Conservation (phyloP, 2,329 filamentous ascomycete genomes). For the Periconia macrospinosa region DNA sequence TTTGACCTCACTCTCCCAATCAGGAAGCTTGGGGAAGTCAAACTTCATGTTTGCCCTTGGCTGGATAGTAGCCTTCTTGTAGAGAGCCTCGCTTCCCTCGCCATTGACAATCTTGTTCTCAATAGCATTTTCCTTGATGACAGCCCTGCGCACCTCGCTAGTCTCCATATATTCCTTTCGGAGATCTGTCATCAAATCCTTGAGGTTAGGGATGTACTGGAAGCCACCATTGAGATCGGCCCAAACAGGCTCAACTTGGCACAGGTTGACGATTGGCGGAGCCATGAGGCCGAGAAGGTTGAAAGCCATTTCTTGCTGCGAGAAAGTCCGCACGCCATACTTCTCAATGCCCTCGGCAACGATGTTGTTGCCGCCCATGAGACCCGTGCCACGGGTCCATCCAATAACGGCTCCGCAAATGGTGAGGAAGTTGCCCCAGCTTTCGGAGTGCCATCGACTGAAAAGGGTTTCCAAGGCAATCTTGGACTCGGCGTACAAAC, state of each 20-base stretch:
- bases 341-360: constrained; percentile 96
- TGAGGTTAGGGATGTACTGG: constrained; percentile 95
- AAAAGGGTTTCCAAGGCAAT: constrained; percentile 95
- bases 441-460: constrained; percentile 97
- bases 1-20: constrained; percentile 89
- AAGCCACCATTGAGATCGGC: constrained; percentile 97
- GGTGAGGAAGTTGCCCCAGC: constrained; percentile 95
- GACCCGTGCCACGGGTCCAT: constrained; percentile 96
- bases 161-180: constrained; percentile 95
- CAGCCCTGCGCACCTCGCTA: constrained; percentile 88
- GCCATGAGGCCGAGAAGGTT: constrained; percentile 97
- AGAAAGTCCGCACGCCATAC: constrained; percentile 96
- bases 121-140: constrained; percentile 92
- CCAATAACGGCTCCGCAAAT: constrained; percentile 98
- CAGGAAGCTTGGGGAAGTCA: constrained; percentile 85
- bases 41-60: constrained; percentile 98
- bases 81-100: constrained; percentile 85
- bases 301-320: constrained; percentile 99
- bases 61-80: constrained; percentile 91
- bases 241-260: constrained; percentile 93
- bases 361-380: constrained; percentile 98
- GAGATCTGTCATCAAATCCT: constrained; percentile 89
- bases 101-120: constrained; percentile 98
- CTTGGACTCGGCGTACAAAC: constrained; percentile 98
- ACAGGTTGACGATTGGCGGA: constrained; percentile 89